These are phyloP conservation scores for Phytophthora europaea DNA, from an alignment of 352 stramenopile genomes.

Conservation along the genomic window DNA sequence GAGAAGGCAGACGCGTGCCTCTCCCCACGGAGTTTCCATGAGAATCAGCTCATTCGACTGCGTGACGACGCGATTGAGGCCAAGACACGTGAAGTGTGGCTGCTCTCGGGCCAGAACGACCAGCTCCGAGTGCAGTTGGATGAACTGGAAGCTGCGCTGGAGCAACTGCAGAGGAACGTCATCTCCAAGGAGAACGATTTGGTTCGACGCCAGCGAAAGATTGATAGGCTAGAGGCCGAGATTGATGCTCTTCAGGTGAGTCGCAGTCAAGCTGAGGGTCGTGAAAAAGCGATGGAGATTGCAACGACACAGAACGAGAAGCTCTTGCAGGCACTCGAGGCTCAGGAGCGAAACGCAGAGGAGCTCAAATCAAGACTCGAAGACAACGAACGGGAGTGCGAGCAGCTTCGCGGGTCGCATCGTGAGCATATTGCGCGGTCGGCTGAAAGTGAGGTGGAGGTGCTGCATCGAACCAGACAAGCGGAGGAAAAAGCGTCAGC, in stretches of 20 bases:
- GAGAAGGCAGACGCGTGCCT: slow-evolving; percentile 68
- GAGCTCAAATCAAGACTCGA: slow-evolving; percentile 37
- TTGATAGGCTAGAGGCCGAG: slow-evolving; percentile 67
- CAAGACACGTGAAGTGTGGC: slow-evolving; percentile 78
- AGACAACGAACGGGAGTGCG: slow-evolving; percentile 46
- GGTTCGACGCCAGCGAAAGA: slow-evolving; percentile 55
- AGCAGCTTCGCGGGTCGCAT: slow-evolving; percentile 45
- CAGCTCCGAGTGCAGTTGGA: slow-evolving; percentile 73
- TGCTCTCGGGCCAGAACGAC: slow-evolving; percentile 76
- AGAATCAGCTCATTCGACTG: slow-evolving; percentile 80
- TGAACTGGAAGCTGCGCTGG: slow-evolving; percentile 67
- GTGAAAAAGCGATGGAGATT: slow-evolving; percentile 80
- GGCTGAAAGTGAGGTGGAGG: slow-evolving; percentile 61
- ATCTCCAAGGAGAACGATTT: slow-evolving; percentile 73
- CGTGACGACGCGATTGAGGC: slow-evolving; percentile 78
- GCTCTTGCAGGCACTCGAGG: slow-evolving; percentile 69
- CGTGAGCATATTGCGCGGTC: slow-evolving; percentile 30
- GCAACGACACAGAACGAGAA: slow-evolving; percentile 80
- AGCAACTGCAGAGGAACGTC: slow-evolving; percentile 67
- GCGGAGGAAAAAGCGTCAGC: slow-evolving; percentile 47
- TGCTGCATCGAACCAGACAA: slow-evolving; percentile 58
- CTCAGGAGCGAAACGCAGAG: slow-evolving; percentile 53
- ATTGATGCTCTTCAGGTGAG: slow-evolving; percentile 65
- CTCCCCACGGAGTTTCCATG: slow-evolving; percentile 75
- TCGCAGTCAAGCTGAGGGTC: slow-evolving; percentile 60